Base-by-base conservation (phyloP, 345 rosid genomes). In the Dipteronia dyeriana region DNA sequence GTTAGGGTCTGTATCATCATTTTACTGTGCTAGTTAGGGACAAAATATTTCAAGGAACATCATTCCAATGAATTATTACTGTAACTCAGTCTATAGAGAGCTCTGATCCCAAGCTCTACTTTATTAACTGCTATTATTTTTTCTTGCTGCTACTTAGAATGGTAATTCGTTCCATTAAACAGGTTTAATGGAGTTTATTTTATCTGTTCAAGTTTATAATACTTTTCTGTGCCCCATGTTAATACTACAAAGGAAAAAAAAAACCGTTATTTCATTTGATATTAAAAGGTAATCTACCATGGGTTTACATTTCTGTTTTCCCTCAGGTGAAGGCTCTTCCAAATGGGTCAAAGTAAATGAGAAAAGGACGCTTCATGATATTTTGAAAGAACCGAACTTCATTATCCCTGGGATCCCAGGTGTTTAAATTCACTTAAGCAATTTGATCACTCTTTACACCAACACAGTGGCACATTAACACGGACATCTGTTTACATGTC, bases 361-460 rank as follows among this genome's bases (percentile, higher is more conserved):
- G 70, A 91, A 86, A 79, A 82, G 83, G 72, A 90, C 77, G 25
- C 91, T 95, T 62, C 71, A 81, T 66, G 95, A 90, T 39, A 87
- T 95, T 67, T 74, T 95, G 81, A 91, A 89, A 82, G 92, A 91
- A 79, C 79, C 89, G 0, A 82, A 85, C 75, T 86, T 88, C 64
- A 76, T 91, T 71, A 85, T 91, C 76, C 85, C 97, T 0, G 92
- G 89, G 80, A 90, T 93, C 75, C 99, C 99, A 84, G 98, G 95
- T 90, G 71, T 49, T 63, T 64, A 41, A 13, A 67, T 41, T 63
- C 41, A 26, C 20, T 3, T 10, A 20, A 68, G 26, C 17, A 51
- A 71, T 22, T 65, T 5, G 16, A 17, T 41, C 49, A 62, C 75
- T 13, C 67, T 11, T 43, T 9, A 4, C 8, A 34, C 9, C 14